Evolutionary conservation across 1,284 basidiomycete genomes (phyloP).

Genomic region (Boletus calvinii): DNA sequence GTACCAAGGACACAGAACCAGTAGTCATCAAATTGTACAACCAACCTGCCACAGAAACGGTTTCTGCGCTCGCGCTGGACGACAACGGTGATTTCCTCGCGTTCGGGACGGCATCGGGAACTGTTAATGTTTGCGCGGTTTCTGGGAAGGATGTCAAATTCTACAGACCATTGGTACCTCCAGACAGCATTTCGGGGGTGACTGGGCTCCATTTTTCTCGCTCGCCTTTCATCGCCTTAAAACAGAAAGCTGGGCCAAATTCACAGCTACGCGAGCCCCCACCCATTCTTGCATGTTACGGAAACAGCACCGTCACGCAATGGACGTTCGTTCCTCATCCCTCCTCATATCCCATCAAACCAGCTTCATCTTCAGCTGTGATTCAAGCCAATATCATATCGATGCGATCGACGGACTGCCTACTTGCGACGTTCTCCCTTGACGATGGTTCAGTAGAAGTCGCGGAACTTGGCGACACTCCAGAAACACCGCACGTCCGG

Average conservation of each 20-base stretch:
- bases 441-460: slow-evolving; percentile 66
- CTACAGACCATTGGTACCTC: slow-evolving; percentile 45
- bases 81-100: slow-evolving; percentile 56
- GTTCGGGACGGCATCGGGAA: slow-evolving; percentile 62
- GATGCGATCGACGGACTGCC: slow-evolving; percentile 43
- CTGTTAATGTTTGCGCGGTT: slow-evolving; percentile 57
- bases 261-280: slow-evolving; percentile 34
- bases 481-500: slow-evolving; percentile 37
- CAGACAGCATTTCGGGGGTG: slow-evolving; percentile 27
- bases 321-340: slow-evolving; percentile 48
- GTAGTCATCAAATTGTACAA: slow-evolving; percentile 35
- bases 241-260: slow-evolving; percentile 28
- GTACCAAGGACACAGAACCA: slow-evolving; percentile 41
- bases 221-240: slow-evolving; percentile 18
- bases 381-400: slow-evolving; percentile 49
- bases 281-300: slow-evolving; percentile 53
- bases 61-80: slow-evolving; percentile 62
- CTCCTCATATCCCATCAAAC: slow-evolving; percentile 42
- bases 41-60: slow-evolving; percentile 44
- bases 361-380: slow-evolving; percentile 46
- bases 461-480: slow-evolving; percentile 46
- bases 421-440: slow-evolving; percentile 58
- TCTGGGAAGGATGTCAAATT: slow-evolving; percentile 40
- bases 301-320: slow-evolving; percentile 54
- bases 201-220: slow-evolving; percentile 39